Evolutionary conservation across 495 filamentous ascomycete genomes (phyloP).

Genomic region (Penicillium soppii): DNA sequence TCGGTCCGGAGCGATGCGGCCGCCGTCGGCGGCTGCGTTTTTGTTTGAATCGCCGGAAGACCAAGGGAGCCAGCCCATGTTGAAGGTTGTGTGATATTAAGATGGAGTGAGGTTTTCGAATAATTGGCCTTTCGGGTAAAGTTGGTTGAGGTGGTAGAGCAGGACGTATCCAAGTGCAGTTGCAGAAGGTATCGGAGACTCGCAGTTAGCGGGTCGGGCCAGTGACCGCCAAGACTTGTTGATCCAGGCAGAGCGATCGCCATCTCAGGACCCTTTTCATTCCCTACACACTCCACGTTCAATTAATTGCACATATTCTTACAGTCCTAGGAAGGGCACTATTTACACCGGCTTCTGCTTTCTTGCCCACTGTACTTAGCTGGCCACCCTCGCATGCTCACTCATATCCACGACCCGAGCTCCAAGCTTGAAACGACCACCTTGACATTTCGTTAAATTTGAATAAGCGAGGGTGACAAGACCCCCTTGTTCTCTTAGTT

Average conservation of each 20-base stretch:
- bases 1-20: slow-evolving; percentile 73
- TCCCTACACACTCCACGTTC: neutral
- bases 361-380: neutral
- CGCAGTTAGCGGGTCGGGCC: slow-evolving; percentile 2
- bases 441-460: neutral
- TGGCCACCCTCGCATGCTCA: slow-evolving; percentile 10
- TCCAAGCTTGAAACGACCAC: slow-evolving; percentile 7
- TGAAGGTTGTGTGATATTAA: slow-evolving; percentile 23
- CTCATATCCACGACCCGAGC: slow-evolving; percentile 5
- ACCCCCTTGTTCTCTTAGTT: slow-evolving; percentile 22
- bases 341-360: neutral
- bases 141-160: neutral
- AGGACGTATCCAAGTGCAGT: too few species aligned
- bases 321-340: neutral
- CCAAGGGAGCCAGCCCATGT: slow-evolving; percentile 48
- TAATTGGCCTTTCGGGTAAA: neutral
- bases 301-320: neutral
- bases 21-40: slow-evolving; percentile 50
- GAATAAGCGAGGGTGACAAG: slow-evolving; percentile 5
- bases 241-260: slow-evolving; percentile 1
- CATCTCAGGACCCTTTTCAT: slow-evolving; percentile 2
- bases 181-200: neutral
- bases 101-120: neutral
- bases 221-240: slow-evolving; percentile 7
- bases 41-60: slow-evolving; percentile 42